These are phyloP conservation scores for Sclerotiophoma versabilis DNA, from an alignment of 2,329 filamentous ascomycete genomes.

Conservation along the genomic window DNA sequence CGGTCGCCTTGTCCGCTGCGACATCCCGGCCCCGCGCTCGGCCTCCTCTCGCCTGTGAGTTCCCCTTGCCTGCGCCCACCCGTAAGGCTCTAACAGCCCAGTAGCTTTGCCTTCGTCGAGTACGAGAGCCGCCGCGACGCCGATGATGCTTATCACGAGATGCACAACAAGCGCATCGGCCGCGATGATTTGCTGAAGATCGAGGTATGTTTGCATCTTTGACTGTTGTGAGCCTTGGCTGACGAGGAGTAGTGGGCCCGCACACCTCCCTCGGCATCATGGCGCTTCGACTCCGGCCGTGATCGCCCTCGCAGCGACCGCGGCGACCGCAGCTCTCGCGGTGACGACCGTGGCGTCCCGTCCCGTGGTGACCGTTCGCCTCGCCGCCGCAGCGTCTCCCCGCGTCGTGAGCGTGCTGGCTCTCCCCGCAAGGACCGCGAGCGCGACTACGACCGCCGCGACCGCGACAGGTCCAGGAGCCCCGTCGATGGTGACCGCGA, in stretches of 20 bases:
- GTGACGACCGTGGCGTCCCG: slow-evolving; percentile 73
- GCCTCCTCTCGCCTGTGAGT: slow-evolving; percentile 95
- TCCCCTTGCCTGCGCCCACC: not conserved
- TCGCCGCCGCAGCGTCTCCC: slow-evolving; percentile 57
- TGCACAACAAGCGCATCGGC: slow-evolving; percentile 99
- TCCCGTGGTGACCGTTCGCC: slow-evolving; percentile 75
- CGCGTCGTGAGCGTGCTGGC: slow-evolving; percentile 60
- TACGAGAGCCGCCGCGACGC: slow-evolving; percentile 98
- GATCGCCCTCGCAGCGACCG: slow-evolving; percentile 51
- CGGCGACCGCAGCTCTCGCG: slow-evolving; percentile 73
- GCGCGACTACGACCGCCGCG: slow-evolving; percentile 72
- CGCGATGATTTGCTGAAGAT: slow-evolving; percentile 97
- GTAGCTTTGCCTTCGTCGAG: slow-evolving; percentile 95
- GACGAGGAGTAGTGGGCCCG: slow-evolving; percentile 82
- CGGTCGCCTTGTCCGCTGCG: slow-evolving; percentile 95
- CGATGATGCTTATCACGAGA: slow-evolving; percentile 98
- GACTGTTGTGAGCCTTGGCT: slow-evolving; percentile 18
- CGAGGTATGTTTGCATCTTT: slow-evolving; percentile 69
- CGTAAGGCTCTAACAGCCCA: slow-evolving; percentile 48
- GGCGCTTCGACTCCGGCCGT: slow-evolving; percentile 90
- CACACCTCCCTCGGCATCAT: slow-evolving; percentile 95
- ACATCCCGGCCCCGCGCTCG: slow-evolving; percentile 94
- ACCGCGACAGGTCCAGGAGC: slow-evolving; percentile 76
- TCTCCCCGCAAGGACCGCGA: slow-evolving; percentile 84
- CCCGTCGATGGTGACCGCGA: slow-evolving; percentile 60